Evolutionary conservation across 345 rosid genomes (phyloP).

Genomic region (Camelina hispida): DNA sequence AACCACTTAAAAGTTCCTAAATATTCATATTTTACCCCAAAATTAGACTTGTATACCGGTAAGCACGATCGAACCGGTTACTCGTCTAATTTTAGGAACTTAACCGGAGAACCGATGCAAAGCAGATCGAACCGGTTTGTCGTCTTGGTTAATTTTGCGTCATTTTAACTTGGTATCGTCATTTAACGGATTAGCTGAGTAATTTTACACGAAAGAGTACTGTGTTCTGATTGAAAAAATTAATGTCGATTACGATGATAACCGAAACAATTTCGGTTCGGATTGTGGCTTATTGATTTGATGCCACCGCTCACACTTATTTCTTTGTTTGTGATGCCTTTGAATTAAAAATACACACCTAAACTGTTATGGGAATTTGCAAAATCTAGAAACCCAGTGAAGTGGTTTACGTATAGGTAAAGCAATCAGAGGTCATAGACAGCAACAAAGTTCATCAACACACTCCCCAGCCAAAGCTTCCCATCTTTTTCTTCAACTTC

Average conservation of each 20-base stretch:
- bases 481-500: conserved; percentile 94
- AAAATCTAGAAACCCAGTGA: conserved; percentile 6
- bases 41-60: no score
- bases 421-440: conserved; percentile 59
- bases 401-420: conserved; percentile 24
- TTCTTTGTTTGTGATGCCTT: neutral
- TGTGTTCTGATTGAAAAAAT: neutral
- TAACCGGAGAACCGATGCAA: no score
- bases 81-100: no score
- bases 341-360: neutral
- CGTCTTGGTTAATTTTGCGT: no score
- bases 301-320: neutral
- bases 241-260: neutral
- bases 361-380: neutral
- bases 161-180: no score
- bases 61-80: no score
- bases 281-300: neutral
- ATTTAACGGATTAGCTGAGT: no score
- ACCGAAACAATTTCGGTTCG: neutral
- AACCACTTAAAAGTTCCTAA: neutral
- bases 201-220: no score
- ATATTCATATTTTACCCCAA: neutral
- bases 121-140: no score
- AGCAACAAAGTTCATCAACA: conserved; percentile 80
- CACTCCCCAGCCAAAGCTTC: conserved; percentile 95